Conservation (phyloP, 257 asterid species). For the Solanum ossicruentum region DNA sequence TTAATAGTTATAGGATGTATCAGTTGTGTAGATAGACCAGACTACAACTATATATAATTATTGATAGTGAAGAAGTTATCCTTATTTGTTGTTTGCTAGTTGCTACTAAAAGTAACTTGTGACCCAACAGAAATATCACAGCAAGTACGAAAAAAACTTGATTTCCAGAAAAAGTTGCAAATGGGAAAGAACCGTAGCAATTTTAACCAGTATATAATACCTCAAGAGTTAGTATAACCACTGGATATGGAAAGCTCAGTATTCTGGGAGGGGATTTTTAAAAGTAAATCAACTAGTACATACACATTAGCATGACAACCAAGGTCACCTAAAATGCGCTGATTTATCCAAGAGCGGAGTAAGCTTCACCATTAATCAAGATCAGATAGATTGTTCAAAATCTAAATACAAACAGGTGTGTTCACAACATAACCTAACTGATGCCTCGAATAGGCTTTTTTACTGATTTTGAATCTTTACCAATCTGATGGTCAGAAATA, state of each 20-base stretch:
- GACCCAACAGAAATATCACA: neutral
- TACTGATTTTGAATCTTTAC: neutral
- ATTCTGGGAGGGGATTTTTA: neutral
- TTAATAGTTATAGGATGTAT: neutral
- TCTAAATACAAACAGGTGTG: neutral
- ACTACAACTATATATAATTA: neutral
- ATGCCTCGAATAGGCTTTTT: neutral
- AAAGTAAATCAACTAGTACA: neutral
- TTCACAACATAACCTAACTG: neutral
- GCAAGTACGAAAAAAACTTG: neutral
- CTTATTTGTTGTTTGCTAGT: neutral
- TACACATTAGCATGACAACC: neutral
- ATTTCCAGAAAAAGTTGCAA: neutral
- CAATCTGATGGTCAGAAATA: neutral
- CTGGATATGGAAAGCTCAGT: neutral
- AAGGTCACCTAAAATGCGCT: neutral
- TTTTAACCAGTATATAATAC: neutral
- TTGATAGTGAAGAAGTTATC: neutral
- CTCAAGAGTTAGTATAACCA: neutral
- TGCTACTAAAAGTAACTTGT: neutral
- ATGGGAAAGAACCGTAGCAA: neutral
- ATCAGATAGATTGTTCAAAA: neutral
- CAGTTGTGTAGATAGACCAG: neutral
- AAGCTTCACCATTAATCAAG: neutral
- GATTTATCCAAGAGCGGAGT: neutral